Percentiles rank a stretch among this genome's conserved stretches.
Evolutionary conservation across 2,329 filamentous ascomycete species (phyloP).

Genomic region (Diatrype stigma): DNA sequence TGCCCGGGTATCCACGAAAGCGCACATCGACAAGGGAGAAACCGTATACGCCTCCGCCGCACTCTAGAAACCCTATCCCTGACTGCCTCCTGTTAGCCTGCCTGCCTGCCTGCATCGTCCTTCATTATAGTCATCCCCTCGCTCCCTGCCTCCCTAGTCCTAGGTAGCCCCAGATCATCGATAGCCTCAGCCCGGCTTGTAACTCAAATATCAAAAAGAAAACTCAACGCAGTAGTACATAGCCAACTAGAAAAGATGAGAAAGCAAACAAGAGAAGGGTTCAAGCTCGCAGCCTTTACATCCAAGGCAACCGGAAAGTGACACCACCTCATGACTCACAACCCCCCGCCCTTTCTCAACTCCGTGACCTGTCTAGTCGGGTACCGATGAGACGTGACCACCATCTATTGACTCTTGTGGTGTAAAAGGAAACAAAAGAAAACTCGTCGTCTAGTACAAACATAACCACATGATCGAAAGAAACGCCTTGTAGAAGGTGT

Average conservation of each 20-base stretch:
- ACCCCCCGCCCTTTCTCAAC: slow-evolving; percentile 9
- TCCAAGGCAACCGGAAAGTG: slow-evolving; percentile 7
- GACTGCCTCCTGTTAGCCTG: slow-evolving; percentile 11
- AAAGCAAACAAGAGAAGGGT: background rate
- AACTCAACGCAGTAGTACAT: slow-evolving; percentile 1
- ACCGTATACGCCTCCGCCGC: slow-evolving; percentile 19
- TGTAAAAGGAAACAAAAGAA: slow-evolving; percentile 11
- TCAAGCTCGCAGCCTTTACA: slow-evolving; percentile 1
- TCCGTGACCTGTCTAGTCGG: slow-evolving; percentile 10
- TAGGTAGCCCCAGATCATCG: background rate
- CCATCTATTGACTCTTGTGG: background rate
- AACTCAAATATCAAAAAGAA: slow-evolving; percentile 2
- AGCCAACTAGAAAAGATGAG: slow-evolving; percentile 2
- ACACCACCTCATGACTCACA: slow-evolving; percentile 7
- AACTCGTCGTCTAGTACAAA: slow-evolving; percentile 18
- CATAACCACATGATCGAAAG: slow-evolving; percentile 15
- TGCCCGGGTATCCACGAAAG: slow-evolving; percentile 26
- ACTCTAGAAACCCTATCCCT: slow-evolving; percentile 20
- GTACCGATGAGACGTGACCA: background rate
- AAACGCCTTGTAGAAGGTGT: slow-evolving; percentile 21
- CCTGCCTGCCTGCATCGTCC: slow-evolving; percentile 6
- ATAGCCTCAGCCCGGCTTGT: slow-evolving; percentile 5
- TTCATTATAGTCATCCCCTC: slow-evolving; percentile 12
- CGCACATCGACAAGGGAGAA: slow-evolving; percentile 14
- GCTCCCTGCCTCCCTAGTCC: slow-evolving; percentile 1